A percentile compares a stretch with the other conserved stretches of the same genome.
Evolutionary conservation across 2,329 filamentous ascomycete genomes (phyloP).

Genomic region (Drechslera avenae): DNA sequence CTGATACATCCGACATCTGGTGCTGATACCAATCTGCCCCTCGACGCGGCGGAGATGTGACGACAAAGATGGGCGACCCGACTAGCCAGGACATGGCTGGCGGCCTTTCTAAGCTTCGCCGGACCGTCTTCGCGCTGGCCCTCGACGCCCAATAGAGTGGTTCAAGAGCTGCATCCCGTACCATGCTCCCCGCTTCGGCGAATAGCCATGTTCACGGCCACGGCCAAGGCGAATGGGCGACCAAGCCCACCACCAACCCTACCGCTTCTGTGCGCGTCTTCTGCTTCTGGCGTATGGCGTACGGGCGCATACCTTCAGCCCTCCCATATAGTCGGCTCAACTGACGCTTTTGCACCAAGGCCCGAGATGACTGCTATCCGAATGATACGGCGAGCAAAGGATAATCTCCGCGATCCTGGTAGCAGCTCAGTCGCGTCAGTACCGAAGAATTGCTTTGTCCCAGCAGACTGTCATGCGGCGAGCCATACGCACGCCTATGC

Average conservation of each 20-base stretch:
- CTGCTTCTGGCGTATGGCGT: conserved; percentile 8
- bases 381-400: conserved; percentile 5
- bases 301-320: conserved; percentile 8
- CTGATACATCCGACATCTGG: too few relatives aligned
- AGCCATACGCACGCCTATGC: conserved; percentile 8
- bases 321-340: conserved; percentile 18
- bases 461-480: conserved; percentile 17
- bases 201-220: conserved; percentile 5
- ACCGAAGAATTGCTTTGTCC: conserved; percentile 17
- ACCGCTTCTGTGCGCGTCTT: conserved; percentile 9
- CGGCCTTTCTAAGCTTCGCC: background rate
- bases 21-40: too few relatives aligned
- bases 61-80: background rate
- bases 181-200: conserved; percentile 12
- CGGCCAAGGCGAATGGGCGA: conserved; percentile 3
- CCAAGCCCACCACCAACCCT: conserved; percentile 9
- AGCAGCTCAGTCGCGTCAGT: conserved; percentile 16
- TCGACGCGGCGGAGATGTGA: too few relatives aligned
- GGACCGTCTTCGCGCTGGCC: conserved; percentile 7
- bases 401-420: conserved; percentile 25
- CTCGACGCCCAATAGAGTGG: conserved; percentile 13
- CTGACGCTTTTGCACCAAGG: conserved; percentile 19
- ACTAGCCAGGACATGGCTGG: background rate
- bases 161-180: conserved; percentile 14
- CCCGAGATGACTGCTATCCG: conserved; percentile 19